Evolutionary conservation across 129 eudicot genomes (phyloP).

Genomic region (Calendula officinalis): DNA sequence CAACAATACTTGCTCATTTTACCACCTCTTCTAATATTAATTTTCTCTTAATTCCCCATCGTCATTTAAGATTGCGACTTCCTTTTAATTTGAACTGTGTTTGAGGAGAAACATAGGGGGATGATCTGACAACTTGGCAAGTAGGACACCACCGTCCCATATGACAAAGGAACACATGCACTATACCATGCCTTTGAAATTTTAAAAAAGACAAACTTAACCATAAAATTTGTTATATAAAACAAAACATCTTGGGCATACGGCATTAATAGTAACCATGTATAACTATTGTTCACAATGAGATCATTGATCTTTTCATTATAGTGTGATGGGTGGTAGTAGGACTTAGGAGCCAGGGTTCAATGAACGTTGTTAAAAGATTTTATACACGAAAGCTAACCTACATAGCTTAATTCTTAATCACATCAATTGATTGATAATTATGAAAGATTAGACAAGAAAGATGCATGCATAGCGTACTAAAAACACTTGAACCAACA

Average conservation of each 20-base stretch:
- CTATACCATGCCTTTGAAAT: slow-evolving; percentile 9
- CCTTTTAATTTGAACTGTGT: background rate
- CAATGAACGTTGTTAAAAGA: slow-evolving; percentile 4
- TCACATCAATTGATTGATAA: slow-evolving; percentile 1
- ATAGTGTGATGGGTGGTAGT: background rate
- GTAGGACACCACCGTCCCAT: slow-evolving; percentile 32
- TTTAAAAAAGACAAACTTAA: background rate
- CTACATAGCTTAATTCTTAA: slow-evolving; percentile 6
- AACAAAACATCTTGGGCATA: background rate
- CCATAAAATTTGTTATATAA: background rate
- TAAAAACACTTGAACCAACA: background rate
- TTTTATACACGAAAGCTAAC: slow-evolving; percentile 11
- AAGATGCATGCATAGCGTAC: background rate
- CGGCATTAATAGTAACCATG: background rate
- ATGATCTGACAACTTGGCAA: slow-evolving; percentile 30
- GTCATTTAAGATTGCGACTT: too few species aligned
- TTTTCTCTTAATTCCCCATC: too few species aligned
- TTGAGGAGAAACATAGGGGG: slow-evolving; percentile 1
- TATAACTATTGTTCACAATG: background rate
- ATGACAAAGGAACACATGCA: slow-evolving; percentile 29
- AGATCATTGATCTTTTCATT: background rate
- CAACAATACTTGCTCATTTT: too few species aligned
- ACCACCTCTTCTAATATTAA: too few species aligned
- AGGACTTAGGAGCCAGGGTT: background rate
- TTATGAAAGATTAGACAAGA: background rate